These are phyloP conservation scores for Tuber brumale DNA, from an alignment of 495 filamentous ascomycete genomes.

Conservation along the genomic window DNA sequence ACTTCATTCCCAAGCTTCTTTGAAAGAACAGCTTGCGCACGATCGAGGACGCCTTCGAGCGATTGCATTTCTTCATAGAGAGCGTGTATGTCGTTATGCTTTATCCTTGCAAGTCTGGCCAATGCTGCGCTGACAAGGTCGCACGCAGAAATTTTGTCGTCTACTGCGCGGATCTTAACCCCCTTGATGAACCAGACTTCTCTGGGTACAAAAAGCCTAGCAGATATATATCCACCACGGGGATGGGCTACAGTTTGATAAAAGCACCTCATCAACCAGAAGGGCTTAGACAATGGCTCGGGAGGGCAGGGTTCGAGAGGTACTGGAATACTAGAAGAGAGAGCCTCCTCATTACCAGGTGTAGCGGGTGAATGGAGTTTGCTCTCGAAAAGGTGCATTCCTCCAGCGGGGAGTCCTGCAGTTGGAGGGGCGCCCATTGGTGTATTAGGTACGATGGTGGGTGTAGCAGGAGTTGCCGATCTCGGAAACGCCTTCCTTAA, in stretches of 20 bases:
- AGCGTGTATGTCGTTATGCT: conserved; percentile 81
- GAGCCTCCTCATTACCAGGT: conserved; percentile 52
- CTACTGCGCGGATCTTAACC: conserved; percentile 79
- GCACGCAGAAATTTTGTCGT: conserved; percentile 92
- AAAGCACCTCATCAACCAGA: conserved; percentile 90
- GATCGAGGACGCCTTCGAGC: conserved; percentile 80
- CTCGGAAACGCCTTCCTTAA: conserved; percentile 46
- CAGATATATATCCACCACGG: conserved; percentile 84
- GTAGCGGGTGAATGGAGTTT: conserved; percentile 69
- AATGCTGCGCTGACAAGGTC: conserved; percentile 87
- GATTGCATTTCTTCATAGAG: conserved; percentile 91
- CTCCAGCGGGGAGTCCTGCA: conserved; percentile 54
- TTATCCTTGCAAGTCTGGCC: conserved; percentile 71
- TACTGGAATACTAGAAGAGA: conserved; percentile 54
- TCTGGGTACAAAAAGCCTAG: conserved; percentile 79
- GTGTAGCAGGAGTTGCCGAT: conserved; percentile 63
- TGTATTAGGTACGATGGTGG: conserved; percentile 38
- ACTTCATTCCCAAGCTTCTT: conserved; percentile 90
- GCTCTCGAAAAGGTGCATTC: conserved; percentile 75
- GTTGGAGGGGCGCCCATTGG: conserved; percentile 40
- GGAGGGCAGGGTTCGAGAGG: conserved; percentile 88
- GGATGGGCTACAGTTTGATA: conserved; percentile 90
- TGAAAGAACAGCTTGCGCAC: conserved; percentile 64
- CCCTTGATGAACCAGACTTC: conserved; percentile 93
- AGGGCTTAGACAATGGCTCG: conserved; percentile 77